Conservation (phyloP, 805 yeast species). For the Saturnispora besseyi region DNA sequence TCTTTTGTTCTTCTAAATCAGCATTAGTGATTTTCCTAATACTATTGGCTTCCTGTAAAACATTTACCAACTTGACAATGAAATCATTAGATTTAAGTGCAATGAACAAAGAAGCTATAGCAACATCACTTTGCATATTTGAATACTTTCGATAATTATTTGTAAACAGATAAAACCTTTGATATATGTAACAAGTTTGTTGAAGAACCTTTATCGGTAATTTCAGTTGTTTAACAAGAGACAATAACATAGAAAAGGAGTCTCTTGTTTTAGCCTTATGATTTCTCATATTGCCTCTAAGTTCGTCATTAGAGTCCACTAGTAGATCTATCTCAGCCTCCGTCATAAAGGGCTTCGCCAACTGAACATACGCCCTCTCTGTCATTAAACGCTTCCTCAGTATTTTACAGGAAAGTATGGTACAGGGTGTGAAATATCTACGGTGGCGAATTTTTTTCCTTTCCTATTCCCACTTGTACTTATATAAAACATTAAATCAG, state of each 20-base stretch:
- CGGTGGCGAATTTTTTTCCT: conserved; percentile 1
- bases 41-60: conserved; percentile 41
- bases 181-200: conserved; percentile 64
- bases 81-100: conserved; percentile 80
- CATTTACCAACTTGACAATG: conserved; percentile 61
- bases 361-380: conserved; percentile 17
- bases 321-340: conserved; percentile 21
- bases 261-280: conserved; percentile 25
- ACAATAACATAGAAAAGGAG: conserved; percentile 45
- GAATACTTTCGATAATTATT: conserved; percentile 44
- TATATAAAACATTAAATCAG: background rate
- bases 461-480: background rate
- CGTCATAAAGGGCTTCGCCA: conserved; percentile 29
- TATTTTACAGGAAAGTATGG: background rate
- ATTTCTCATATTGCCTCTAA: conserved; percentile 16
- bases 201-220: conserved; percentile 65
- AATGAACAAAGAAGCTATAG: conserved; percentile 56
- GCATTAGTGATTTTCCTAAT: conserved; percentile 18
- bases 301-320: conserved; percentile 14
- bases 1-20: conserved; percentile 47
- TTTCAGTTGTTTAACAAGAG: conserved; percentile 43
- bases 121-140: conserved; percentile 45
- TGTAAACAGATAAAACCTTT: conserved; percentile 56
- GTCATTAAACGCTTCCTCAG: background rate
- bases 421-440: background rate